Percentiles rank a stretch among this genome's conserved stretches.
phyloP scores from a whole-genome alignment of 805 yeast species.

The Saccharomycopsis babjevae region DNA sequence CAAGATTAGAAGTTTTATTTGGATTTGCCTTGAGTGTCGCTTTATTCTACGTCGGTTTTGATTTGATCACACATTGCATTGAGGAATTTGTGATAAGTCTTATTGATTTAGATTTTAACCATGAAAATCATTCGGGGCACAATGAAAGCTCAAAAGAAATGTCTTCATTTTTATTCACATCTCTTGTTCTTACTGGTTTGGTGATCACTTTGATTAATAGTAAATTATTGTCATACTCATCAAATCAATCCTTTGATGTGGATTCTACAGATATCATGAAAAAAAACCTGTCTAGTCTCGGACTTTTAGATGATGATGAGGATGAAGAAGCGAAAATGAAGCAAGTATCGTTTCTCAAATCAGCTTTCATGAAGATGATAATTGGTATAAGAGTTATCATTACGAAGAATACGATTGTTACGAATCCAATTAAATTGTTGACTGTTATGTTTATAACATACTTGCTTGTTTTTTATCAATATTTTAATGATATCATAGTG shows the following conservation, averaged over 20 bases:
- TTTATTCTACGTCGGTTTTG: conserved; percentile 83
- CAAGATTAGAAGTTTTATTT: conserved; percentile 78
- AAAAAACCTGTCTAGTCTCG: conserved; percentile 8
- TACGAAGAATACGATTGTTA: conserved; percentile 9
- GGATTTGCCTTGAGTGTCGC: conserved; percentile 84
- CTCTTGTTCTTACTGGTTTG: conserved; percentile 22
- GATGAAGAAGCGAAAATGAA: not conserved
- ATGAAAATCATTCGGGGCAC: conserved; percentile 25
- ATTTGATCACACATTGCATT: conserved; percentile 73
- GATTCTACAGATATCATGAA: not conserved
- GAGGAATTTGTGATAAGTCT: conserved; percentile 52
- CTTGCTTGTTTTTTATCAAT: conserved; percentile 30
- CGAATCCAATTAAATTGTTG: conserved; percentile 26
- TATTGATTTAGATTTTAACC: conserved; percentile 20
- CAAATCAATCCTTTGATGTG: not conserved
- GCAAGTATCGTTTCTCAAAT: not conserved
- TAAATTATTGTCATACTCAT: conserved; percentile 2
- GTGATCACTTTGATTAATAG: conserved; percentile 26
- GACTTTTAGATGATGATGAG: conserved; percentile 2
- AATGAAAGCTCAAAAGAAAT: conserved; percentile 21
- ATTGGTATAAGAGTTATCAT: not conserved
- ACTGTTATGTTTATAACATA: conserved; percentile 35
- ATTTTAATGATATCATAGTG: conserved; percentile 19
- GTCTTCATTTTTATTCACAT: conserved; percentile 25
- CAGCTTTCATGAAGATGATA: not conserved